Percentiles rank a stretch among this genome's conserved stretches.
Conservation (phyloP, 148 eudicot genomes). For the Rhododendron ferrugineum region DNA sequence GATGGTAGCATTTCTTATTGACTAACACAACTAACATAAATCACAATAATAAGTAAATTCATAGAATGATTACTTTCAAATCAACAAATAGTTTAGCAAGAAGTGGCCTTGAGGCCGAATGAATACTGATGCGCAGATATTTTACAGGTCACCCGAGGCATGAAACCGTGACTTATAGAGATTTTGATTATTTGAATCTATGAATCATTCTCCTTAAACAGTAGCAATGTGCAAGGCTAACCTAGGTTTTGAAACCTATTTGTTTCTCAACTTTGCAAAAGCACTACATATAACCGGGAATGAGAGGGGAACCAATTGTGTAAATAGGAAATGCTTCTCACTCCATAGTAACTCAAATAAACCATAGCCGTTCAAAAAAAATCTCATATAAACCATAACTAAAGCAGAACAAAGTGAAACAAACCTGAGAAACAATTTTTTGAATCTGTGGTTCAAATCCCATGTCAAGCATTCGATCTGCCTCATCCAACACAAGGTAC, state of each 20-base stretch:
- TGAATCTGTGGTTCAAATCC: conserved; percentile 98
- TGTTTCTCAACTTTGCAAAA: not conserved
- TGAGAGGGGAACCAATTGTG: not conserved
- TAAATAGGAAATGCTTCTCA: not conserved
- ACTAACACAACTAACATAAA: not conserved
- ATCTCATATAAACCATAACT: not conserved
- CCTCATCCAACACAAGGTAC: conserved; percentile 94
- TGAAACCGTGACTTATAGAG: not conserved
- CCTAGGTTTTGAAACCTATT: not conserved
- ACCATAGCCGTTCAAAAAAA: not conserved
- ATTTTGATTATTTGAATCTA: not conserved
- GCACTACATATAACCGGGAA: not conserved
- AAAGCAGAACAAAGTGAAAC: not conserved
- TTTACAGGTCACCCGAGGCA: not conserved
- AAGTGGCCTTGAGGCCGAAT: not conserved
- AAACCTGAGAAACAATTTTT: conserved; percentile 89
- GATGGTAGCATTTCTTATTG: not conserved
- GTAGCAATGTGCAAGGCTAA: not conserved
- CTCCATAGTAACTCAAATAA: not conserved
- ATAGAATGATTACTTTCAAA: not conserved
- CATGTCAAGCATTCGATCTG: conserved; percentile 98
- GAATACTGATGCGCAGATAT: not conserved
- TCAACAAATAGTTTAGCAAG: not conserved
- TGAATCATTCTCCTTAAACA: not conserved
- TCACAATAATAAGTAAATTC: not conserved